phyloP scores from a whole-genome alignment of 768 basidiomycete species.

The Russula earlei region DNA sequence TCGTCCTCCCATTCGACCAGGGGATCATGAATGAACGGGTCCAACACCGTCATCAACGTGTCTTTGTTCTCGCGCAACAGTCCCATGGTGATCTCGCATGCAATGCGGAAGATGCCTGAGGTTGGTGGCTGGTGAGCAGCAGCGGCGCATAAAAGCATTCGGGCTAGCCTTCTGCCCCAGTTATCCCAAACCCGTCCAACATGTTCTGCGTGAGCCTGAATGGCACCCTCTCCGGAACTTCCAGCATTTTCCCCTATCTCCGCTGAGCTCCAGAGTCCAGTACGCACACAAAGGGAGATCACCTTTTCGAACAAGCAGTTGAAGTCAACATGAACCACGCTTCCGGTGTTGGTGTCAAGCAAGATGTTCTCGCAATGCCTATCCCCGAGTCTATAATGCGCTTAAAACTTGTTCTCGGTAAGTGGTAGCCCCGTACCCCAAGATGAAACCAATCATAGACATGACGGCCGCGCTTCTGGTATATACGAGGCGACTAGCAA shows the following conservation, averaged over 20 bases:
- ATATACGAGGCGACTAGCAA: constrained; percentile 79
- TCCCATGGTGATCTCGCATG: constrained; percentile 85
- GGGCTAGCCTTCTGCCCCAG: constrained; percentile 75
- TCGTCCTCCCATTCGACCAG: constrained; percentile 92
- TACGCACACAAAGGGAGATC: constrained; percentile 3
- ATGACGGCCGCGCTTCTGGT: constrained; percentile 90
- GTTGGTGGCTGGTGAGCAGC: neutral
- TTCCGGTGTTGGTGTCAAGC: constrained; percentile 79
- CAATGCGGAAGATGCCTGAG: constrained; percentile 77
- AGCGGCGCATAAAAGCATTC: neutral
- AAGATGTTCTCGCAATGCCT: constrained; percentile 95
- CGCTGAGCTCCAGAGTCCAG: neutral
- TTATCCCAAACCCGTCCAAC: constrained; percentile 86
- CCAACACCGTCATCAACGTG: constrained; percentile 87
- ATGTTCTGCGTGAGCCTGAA: constrained; percentile 93
- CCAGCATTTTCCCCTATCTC: constrained; percentile 63
- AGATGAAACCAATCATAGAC: constrained; percentile 96
- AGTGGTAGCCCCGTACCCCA: constrained; percentile 55
- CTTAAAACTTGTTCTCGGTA: neutral
- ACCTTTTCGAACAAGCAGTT: constrained; percentile 98
- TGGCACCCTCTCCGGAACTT: constrained; percentile 85
- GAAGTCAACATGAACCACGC: constrained; percentile 93
- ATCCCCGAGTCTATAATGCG: constrained; percentile 72
- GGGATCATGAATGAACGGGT: constrained; percentile 95
- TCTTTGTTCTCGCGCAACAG: constrained; percentile 86